Conservation (phyloP, 2,329 filamentous ascomycete species). For the Penicillium rolfsii region DNA sequence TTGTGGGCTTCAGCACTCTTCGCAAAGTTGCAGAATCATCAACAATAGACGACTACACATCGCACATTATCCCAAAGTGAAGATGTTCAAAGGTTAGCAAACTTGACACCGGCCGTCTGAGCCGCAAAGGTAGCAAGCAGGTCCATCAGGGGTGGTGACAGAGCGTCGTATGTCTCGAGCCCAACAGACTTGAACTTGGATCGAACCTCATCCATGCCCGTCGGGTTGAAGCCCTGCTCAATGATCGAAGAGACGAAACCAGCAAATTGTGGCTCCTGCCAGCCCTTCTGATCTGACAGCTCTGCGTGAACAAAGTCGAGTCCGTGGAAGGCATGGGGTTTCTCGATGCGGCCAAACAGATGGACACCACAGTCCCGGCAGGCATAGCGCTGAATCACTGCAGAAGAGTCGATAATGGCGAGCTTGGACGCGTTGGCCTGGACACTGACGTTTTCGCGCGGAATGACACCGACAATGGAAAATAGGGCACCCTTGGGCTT, state of each 20-base stretch:
- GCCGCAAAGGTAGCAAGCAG: conserved; percentile 60
- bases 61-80: background rate
- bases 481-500: conserved; percentile 68
- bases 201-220: conserved; percentile 60
- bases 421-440: conserved; percentile 64
- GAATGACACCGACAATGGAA: conserved; percentile 65
- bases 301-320: conserved; percentile 71
- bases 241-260: conserved; percentile 70
- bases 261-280: conserved; percentile 73
- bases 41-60: too few species aligned
- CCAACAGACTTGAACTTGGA: conserved; percentile 57
- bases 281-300: conserved; percentile 62
- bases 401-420: conserved; percentile 57
- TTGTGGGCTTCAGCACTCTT: background rate
- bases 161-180: conserved; percentile 64
- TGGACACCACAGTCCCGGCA: conserved; percentile 66
- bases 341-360: conserved; percentile 66
- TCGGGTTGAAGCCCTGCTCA: conserved; percentile 66
- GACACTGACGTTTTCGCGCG: conserved; percentile 58
- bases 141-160: conserved; percentile 68
- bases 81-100: conserved; percentile 31
- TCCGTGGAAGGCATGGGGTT: conserved; percentile 67
- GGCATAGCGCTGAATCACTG: conserved; percentile 63
- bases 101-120: conserved; percentile 47
- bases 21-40: background rate